Percentiles rank a stretch among this genome's conserved stretches.
phyloP scores from a whole-genome alignment of 1,139 yeast species.

The Debaryomyces fabryi region DNA sequence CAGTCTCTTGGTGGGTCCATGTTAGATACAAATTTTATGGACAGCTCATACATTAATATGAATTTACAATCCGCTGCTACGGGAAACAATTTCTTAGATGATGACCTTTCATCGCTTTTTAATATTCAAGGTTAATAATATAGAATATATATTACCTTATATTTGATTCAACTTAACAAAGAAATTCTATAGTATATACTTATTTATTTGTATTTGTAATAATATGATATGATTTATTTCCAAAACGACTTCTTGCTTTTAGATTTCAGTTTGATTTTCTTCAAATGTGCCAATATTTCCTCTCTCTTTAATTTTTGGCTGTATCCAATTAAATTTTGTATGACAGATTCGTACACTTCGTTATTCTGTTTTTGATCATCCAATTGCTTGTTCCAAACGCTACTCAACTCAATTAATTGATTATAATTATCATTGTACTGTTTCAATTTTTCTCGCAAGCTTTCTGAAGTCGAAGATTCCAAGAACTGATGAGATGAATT shows the following conservation, averaged over 20 bases:
- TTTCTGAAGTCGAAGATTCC: slow-evolving; percentile 18
- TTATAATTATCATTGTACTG: slow-evolving; percentile 32
- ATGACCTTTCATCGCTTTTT: slow-evolving; percentile 38
- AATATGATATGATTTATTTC: neutral
- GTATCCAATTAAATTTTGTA: slow-evolving; percentile 70
- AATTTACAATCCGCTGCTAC: slow-evolving; percentile 47
- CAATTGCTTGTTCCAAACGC: slow-evolving; percentile 53
- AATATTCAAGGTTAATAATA: slow-evolving; percentile 22
- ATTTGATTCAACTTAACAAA: neutral
- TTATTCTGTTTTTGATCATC: slow-evolving; percentile 52
- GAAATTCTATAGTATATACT: neutral
- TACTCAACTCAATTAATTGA: slow-evolving; percentile 38
- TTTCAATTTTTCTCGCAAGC: slow-evolving; percentile 29
- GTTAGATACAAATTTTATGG: slow-evolving; percentile 46
- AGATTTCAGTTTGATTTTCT: slow-evolving; percentile 26
- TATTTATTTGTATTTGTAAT: slow-evolving; percentile 1
- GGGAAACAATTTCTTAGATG: slow-evolving; percentile 34
- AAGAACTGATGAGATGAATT: slow-evolving; percentile 36
- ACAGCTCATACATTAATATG: slow-evolving; percentile 48
- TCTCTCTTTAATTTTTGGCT: slow-evolving; percentile 60
- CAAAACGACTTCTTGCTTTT: slow-evolving; percentile 18
- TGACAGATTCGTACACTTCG: slow-evolving; percentile 68
- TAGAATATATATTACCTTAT: neutral
- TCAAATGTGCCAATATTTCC: slow-evolving; percentile 45
- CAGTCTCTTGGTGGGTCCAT: slow-evolving; percentile 12